These are phyloP conservation scores for Amanita muscaria DNA, from an alignment of 768 basidiomycete species.

Conservation along the genomic window DNA sequence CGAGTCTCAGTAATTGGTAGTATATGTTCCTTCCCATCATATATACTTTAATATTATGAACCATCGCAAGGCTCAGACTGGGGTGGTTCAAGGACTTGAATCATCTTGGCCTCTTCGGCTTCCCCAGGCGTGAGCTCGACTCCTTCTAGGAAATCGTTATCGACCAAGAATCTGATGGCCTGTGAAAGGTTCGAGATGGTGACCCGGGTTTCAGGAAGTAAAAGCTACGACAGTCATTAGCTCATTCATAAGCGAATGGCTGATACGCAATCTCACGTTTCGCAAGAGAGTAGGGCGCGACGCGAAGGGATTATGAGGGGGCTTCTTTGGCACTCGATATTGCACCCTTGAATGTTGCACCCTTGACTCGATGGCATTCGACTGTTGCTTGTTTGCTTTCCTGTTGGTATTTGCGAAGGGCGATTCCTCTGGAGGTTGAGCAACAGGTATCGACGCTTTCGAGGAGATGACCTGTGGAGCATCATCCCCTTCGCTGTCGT, in stretches of 20 bases:
- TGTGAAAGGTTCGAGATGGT: constrained; percentile 91
- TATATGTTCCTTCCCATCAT: neutral
- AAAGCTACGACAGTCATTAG: constrained; percentile 56
- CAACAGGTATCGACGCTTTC: constrained; percentile 22
- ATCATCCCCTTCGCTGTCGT: constrained; percentile 31
- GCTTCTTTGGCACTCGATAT: constrained; percentile 11
- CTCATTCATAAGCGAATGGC: no score
- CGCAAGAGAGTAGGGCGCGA: constrained; percentile 65
- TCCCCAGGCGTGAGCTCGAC: constrained; percentile 81
- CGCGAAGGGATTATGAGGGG: constrained; percentile 55
- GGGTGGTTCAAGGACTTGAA: constrained; percentile 40
- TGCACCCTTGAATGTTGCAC: neutral
- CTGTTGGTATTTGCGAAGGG: neutral
- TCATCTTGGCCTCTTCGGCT: constrained; percentile 45
- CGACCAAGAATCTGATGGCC: constrained; percentile 82
- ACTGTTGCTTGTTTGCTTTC: neutral
- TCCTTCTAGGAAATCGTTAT: constrained; percentile 76
- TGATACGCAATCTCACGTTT: constrained; percentile 44
- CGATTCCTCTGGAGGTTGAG: neutral
- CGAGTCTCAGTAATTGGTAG: constrained; percentile 8
- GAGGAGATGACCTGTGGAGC: constrained; percentile 55
- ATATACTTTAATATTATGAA: constrained; percentile 1
- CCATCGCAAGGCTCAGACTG: no score
- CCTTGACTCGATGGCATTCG: constrained; percentile 1
- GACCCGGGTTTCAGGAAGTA: constrained; percentile 77